Base-by-base conservation (phyloP, 331 rosid species). In the Phaseolus coccineus region DNA sequence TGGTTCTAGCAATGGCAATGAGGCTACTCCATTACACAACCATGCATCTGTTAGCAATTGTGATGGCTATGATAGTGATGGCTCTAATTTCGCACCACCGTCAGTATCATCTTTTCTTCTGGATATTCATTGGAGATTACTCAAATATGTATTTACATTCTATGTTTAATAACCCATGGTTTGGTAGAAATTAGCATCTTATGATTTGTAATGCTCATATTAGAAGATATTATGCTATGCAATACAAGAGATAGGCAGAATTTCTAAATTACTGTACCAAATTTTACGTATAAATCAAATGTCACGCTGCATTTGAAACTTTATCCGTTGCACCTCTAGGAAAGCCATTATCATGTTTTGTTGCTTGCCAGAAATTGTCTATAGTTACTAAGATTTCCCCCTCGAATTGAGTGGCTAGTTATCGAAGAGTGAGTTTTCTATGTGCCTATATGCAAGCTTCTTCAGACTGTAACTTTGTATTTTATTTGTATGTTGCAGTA, bases 11-110 rank as follows among this genome's bases (percentile, higher is more conserved):
- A 89, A 81, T 82, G 93, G 86, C 71, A 78, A 71, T 76, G 96
- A 68, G 83, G 89, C 78, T 73, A 73, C 91, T 59, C 81, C 91
- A 40, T 25, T 84, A 13, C 88, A 86, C 74, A 82, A 67, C 74
- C 77, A 75, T 78, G 77, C 86, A 74, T 16, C 87, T 27, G 76
- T 63, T 52, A 82, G 80, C 46, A 87, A 90, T 85, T 93, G 88
- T 52, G 94, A 90, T 79, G 97, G 71, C 22, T 92, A 91, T 58
- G 98, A 90, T 55, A 94, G 97, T 44, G 97, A 92, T 48, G 80
- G 84, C 77, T 87, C 92, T 79, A 92, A 82, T 85, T 88, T 94
- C 22, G 95, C 95, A 64, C 97, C 98, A 28, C 71, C 84, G 98
- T 94, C 83, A 86, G 98, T 80, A 37, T 50, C 62, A 33, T 66